Base-by-base conservation (phyloP, 108 stramenopile species). In the Mediolabrus comicus region DNA sequence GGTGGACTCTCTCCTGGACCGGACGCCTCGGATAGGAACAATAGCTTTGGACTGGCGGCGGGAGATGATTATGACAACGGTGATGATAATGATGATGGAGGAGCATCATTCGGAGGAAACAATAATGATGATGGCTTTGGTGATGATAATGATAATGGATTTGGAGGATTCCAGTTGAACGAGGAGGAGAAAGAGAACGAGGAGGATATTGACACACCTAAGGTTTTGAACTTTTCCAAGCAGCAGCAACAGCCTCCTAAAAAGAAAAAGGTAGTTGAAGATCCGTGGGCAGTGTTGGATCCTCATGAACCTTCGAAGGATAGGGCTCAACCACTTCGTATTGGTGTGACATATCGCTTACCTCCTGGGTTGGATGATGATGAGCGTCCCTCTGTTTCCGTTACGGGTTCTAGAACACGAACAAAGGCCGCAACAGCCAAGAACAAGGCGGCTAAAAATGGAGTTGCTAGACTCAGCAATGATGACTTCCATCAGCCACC, bases 261-360 rank as follows among this genome's bases (percentile, higher is more conserved):
- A 19, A 49, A 34, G 67, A 33, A 78, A 49, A 67, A 62, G 34
- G 51, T 71, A 62, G 63, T 55, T 33, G 28, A 36, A 12, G 94
- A 97, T 76, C 94, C 93, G 0, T 97, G 92, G 93, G 85, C 66
- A 25, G 55, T 90, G 9, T 57, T 96, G 12, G 96, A 98, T 74
- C 96, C 96, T 4, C 95, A 97, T 67, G 70, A 87, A 33, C 72
- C 85, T 12, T 59, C 69, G 0, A 74, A 69, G 9, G 67, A 72
- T 12, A 81, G 56, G 51, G 51, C 76, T 0, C 69, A 75, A 19
- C 93, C 95, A 6, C 74, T 95, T 2, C 77, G 84, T 6, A 84
- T 79, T 49, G 94, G 92, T 25, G 82, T 86, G 16, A 92, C 96
- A 3, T 90, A 77, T 60, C 66, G 83, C 32, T 70, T 98, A 31